These are phyloP conservation scores for Solanum ossicruentum DNA, from an alignment of 257 asterid genomes.

Conservation along the genomic window DNA sequence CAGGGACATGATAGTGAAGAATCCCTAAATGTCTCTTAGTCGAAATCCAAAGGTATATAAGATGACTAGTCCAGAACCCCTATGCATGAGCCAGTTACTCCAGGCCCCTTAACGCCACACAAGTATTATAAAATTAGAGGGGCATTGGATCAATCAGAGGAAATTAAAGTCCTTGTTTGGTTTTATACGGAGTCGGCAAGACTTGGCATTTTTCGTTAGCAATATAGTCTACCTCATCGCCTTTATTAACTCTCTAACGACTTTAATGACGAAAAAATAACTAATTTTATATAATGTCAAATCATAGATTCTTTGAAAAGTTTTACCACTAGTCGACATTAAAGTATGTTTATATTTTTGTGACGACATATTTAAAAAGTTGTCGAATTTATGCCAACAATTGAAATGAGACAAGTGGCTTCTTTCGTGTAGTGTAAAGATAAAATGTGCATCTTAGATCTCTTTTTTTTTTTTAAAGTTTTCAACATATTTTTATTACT, in stretches of 20 bases:
- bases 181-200: not conserved
- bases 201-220: not conserved
- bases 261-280: not conserved
- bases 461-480: not conserved
- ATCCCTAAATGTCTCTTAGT: too few species aligned
- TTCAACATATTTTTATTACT: not conserved
- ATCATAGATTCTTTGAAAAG: not conserved
- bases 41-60: too few species aligned
- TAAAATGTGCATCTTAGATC: not conserved
- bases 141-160: not conserved
- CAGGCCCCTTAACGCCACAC: too few species aligned
- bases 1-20: too few species aligned
- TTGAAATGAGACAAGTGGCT: not conserved
- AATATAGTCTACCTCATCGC: not conserved
- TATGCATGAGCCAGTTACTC: too few species aligned
- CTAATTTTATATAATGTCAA: not conserved
- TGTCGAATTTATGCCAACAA: not conserved
- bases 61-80: too few species aligned
- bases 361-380: not conserved
- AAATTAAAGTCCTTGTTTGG: not conserved
- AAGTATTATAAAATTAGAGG: not conserved
- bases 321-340: too few species aligned
- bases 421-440: not conserved
- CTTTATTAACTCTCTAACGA: not conserved
- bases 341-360: not conserved